These are phyloP conservation scores for Quercus berberidifolia DNA, from an alignment of 306 rosid genomes.

Conservation along the genomic window DNA sequence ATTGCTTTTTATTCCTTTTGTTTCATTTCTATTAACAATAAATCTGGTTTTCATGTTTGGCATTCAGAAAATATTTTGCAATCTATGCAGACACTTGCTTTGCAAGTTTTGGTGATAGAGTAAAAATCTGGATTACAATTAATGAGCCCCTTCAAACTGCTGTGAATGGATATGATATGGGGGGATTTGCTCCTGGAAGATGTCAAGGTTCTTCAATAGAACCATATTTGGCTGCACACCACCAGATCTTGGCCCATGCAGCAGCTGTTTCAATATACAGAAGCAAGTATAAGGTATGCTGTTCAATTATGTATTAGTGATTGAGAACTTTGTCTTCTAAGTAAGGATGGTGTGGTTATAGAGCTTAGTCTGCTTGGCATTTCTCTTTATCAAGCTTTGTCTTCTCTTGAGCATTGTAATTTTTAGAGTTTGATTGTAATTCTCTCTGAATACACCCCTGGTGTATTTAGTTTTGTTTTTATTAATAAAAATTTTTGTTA, in stretches of 20 bases:
- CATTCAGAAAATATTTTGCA: constrained; percentile 69
- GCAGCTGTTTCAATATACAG: constrained; percentile 67
- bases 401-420: too few species aligned
- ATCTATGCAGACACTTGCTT: constrained; percentile 86
- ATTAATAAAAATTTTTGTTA: too few species aligned
- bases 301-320: background rate
- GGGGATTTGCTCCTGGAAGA: constrained; percentile 81
- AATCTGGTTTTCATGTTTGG: constrained; percentile 21
- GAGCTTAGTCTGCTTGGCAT: background rate
- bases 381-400: background rate
- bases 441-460: too few species aligned
- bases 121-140: constrained; percentile 79
- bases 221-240: constrained; percentile 78
- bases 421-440: too few species aligned
- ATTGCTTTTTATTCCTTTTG: background rate
- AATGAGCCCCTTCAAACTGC: constrained; percentile 94
- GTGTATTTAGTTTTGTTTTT: too few species aligned
- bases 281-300: constrained; percentile 72
- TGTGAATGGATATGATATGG: constrained; percentile 62
- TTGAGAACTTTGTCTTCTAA: background rate
- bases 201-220: constrained; percentile 48
- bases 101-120: constrained; percentile 90
- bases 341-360: background rate
- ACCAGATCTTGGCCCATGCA: constrained; percentile 90
- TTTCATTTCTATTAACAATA: constrained; percentile 5